Evolutionary conservation across 805 yeast species (phyloP).

Genomic region (Myxozyma udenii): DNA sequence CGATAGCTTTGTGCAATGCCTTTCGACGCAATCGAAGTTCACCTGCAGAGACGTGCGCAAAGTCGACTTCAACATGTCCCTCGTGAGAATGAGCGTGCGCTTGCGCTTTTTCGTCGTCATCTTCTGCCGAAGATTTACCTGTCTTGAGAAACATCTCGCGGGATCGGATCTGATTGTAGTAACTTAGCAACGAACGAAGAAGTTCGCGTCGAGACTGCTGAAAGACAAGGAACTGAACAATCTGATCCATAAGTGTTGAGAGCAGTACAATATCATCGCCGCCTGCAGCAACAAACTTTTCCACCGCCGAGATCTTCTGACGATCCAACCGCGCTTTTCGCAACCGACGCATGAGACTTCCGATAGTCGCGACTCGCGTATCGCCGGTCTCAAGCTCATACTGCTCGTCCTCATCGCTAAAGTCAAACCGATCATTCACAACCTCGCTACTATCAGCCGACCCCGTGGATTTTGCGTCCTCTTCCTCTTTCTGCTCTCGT

Average conservation of each 20-base stretch:
- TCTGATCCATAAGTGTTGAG: conserved; percentile 19
- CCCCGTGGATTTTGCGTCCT: background rate
- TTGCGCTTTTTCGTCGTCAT: background rate
- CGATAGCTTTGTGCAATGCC: conserved; percentile 22
- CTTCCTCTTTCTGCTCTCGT: background rate
- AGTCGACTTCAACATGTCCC: conserved; percentile 13
- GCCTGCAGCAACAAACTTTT: conserved; percentile 17
- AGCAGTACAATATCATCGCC: conserved; percentile 22
- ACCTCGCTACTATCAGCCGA: background rate
- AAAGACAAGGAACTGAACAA: conserved; percentile 17
- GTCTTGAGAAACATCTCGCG: background rate
- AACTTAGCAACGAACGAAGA: conserved; percentile 20
- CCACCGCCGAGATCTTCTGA: conserved; percentile 25
- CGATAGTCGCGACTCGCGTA: conserved; percentile 2
- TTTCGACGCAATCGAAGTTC: conserved; percentile 11
- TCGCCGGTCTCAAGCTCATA: background rate
- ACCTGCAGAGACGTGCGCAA: conserved; percentile 2
- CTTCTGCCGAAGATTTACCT: background rate
- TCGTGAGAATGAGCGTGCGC: conserved; percentile 14
- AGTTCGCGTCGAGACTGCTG: conserved; percentile 29
- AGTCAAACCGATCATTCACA: background rate
- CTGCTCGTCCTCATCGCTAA: conserved; percentile 1
- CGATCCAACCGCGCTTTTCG: conserved; percentile 25
- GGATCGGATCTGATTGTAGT: conserved; percentile 17
- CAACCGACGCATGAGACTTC: conserved; percentile 12